Percentiles rank a stretch among this genome's conserved stretches.
Conservation (phyloP, 176 grass and related monocot species). For the Avena sativa region DNA sequence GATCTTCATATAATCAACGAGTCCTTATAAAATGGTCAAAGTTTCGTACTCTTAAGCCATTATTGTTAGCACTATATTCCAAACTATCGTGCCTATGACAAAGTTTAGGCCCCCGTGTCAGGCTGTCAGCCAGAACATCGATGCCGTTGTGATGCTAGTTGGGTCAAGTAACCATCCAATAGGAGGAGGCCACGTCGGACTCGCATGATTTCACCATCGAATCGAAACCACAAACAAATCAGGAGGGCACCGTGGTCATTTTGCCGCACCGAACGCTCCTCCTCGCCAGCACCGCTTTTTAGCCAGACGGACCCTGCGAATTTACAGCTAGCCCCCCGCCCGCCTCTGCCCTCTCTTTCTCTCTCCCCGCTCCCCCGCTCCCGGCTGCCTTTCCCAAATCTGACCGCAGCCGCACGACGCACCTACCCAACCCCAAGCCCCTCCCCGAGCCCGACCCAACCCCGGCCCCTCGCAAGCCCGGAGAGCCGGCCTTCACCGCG, state of each 20-base stretch:
- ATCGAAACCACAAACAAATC: neutral
- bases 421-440: conserved; percentile 45
- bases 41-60: neutral
- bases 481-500: conserved; percentile 3
- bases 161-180: conserved; percentile 29
- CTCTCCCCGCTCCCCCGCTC: neutral
- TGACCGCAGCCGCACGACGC: conserved; percentile 53
- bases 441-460: neutral
- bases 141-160: neutral
- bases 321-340: conserved; percentile 42
- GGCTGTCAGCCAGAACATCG: neutral
- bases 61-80: neutral
- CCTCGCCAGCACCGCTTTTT: conserved; percentile 47
- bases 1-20: neutral
- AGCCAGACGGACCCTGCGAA: neutral
- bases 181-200: neutral
- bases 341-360: neutral
- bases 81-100: neutral
- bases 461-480: neutral
- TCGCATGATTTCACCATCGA: conserved; percentile 49
- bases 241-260: conserved; percentile 38
- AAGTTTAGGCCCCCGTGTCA: neutral
- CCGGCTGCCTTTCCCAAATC: conserved; percentile 56
- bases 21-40: neutral
- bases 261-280: conserved; percentile 44